phyloP scores from a whole-genome alignment of 2,329 filamentous ascomycete genomes.

The Diaporthe batatas region DNA sequence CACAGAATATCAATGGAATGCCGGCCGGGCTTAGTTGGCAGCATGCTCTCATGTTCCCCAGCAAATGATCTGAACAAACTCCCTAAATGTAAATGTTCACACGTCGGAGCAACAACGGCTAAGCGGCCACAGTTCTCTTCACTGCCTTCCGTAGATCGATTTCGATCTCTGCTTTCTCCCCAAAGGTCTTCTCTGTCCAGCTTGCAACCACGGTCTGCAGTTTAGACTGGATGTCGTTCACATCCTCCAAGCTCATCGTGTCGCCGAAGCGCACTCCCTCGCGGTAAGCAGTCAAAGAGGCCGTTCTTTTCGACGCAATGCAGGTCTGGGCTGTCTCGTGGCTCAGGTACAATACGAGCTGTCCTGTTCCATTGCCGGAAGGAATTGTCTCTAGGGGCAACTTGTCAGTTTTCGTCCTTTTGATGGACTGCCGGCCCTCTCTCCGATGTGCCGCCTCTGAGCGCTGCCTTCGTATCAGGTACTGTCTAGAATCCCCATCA shows the following conservation, averaged over 20 bases:
- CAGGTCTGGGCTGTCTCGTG: slow-evolving; percentile 22
- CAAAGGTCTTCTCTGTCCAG: slow-evolving; percentile 33
- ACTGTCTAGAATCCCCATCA: slow-evolving; percentile 40
- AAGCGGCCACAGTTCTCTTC: slow-evolving; percentile 30
- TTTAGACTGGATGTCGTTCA: slow-evolving; percentile 27
- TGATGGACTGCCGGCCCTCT: slow-evolving; percentile 41
- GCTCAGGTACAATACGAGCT: slow-evolving; percentile 41
- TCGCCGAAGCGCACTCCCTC: neutral
- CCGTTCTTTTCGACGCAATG: neutral
- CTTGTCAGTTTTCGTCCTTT: slow-evolving; percentile 45
- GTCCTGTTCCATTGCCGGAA: slow-evolving; percentile 34
- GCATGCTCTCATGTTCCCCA: neutral
- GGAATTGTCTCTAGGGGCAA: slow-evolving; percentile 47
- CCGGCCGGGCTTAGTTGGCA: neutral
- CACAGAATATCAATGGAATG: neutral
- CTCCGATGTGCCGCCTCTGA: slow-evolving; percentile 39
- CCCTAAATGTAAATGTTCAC: neutral
- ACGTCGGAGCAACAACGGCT: neutral
- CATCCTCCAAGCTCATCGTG: slow-evolving; percentile 30
- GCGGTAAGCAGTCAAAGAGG: neutral
- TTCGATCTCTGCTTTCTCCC: slow-evolving; percentile 17
- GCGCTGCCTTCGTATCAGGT: slow-evolving; percentile 44
- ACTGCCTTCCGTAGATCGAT: slow-evolving; percentile 29
- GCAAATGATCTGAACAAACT: neutral
- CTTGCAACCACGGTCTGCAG: slow-evolving; percentile 20